These are phyloP conservation scores for Nothomitra cinnamomea DNA, from an alignment of 2,329 filamentous ascomycete species.

Conservation along the genomic window DNA sequence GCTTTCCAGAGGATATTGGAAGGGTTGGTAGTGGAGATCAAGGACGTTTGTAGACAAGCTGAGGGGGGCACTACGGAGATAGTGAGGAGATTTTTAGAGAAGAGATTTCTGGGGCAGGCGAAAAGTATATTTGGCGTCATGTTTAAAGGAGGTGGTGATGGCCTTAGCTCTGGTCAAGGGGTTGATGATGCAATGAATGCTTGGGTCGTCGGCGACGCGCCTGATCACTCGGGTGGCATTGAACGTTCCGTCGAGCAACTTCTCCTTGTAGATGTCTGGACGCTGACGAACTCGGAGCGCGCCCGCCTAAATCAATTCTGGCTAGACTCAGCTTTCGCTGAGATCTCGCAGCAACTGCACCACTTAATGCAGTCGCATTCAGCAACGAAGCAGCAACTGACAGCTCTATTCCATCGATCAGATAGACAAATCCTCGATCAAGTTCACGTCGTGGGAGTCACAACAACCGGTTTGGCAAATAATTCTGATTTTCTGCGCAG, in stretches of 20 bases:
- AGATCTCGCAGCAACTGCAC: slow-evolving; percentile 1
- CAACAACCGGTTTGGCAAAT: slow-evolving; percentile 39
- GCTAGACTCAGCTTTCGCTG: slow-evolving; percentile 1
- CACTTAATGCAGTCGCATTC: slow-evolving; percentile 8
- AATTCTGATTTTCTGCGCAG: slow-evolving; percentile 32
- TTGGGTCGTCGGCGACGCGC: neutral
- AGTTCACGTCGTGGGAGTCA: slow-evolving; percentile 37
- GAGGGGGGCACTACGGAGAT: slow-evolving; percentile 5
- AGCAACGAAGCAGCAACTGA: slow-evolving; percentile 9
- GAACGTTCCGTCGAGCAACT: slow-evolving; percentile 8
- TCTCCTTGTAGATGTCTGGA: slow-evolving; percentile 7
- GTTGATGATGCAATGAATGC: neutral
- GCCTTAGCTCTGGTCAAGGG: slow-evolving; percentile 5
- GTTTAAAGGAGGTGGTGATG: slow-evolving; percentile 12
- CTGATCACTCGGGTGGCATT: neutral
- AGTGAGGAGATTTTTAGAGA: slow-evolving; percentile 12
- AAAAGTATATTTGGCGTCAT: slow-evolving; percentile 10
- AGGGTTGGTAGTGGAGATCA: slow-evolving; percentile 4
- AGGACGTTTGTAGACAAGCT: slow-evolving; percentile 6
- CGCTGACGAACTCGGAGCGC: slow-evolving; percentile 15
- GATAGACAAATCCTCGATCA: slow-evolving; percentile 21
- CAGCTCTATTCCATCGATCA: slow-evolving; percentile 18
- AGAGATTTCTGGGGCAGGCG: slow-evolving; percentile 7
- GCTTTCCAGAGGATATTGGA: slow-evolving; percentile 4
- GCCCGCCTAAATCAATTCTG: slow-evolving; percentile 4